phyloP scores from a whole-genome alignment of 2,329 filamentous ascomycete genomes.

The Microsporum audouinii region DNA sequence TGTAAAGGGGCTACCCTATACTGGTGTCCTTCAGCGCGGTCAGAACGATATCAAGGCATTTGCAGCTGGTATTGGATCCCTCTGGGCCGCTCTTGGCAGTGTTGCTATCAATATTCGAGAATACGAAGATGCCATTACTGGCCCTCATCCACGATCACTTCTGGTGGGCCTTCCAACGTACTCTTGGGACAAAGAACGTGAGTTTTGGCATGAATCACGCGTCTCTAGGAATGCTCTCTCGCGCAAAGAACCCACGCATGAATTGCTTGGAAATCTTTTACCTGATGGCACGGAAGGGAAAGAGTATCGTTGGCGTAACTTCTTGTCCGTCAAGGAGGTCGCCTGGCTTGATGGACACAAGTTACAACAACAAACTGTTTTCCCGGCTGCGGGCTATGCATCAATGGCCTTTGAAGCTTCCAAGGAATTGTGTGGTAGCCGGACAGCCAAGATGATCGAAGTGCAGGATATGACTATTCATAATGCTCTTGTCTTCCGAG shows the following conservation, averaged over 20 bases:
- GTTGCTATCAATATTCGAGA: neutral
- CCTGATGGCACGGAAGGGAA: conserved; percentile 5
- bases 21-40: conserved; percentile 12
- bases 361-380: conserved; percentile 23
- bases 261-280: conserved; percentile 13
- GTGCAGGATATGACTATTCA: conserved; percentile 4
- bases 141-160: neutral
- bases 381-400: conserved; percentile 21
- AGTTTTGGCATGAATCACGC: conserved; percentile 15
- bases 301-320: conserved; percentile 21
- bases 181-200: conserved; percentile 11
- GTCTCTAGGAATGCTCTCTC: conserved; percentile 7
- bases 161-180: conserved; percentile 12
- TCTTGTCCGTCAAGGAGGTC: conserved; percentile 18
- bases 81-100: conserved; percentile 6
- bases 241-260: conserved; percentile 6
- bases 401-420: conserved; percentile 19
- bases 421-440: neutral
- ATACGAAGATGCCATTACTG: neutral
- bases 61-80: conserved; percentile 8
- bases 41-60: conserved; percentile 13
- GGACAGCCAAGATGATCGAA: conserved; percentile 10
- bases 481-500: conserved; percentile 15
- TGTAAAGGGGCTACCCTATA: conserved; percentile 7
- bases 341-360: conserved; percentile 26